Conservation (phyloP, 768 basidiomycete species). For the Lactifluus pinguis region DNA sequence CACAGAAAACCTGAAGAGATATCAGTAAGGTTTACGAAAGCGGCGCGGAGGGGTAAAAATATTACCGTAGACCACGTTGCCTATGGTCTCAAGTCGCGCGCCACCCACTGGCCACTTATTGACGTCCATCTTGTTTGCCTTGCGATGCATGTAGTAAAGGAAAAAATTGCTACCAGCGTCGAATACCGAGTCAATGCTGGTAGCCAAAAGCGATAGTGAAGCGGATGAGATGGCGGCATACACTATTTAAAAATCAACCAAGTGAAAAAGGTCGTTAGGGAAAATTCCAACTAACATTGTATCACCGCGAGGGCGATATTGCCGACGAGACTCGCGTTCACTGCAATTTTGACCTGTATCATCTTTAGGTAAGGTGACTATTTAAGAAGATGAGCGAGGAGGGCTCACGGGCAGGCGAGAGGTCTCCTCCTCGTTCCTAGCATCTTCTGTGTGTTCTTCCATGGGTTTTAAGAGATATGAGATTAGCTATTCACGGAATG, state of each 20-base stretch:
- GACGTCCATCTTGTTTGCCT: conserved; percentile 58
- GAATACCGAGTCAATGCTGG: conserved; percentile 80
- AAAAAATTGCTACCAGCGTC: conserved; percentile 79
- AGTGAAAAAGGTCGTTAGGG: background rate
- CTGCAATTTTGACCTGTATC: conserved; percentile 73
- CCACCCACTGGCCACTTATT: conserved; percentile 93
- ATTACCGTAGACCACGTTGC: conserved; percentile 76
- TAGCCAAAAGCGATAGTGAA: conserved; percentile 83
- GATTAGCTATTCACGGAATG: conserved; percentile 54
- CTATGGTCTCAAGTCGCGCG: conserved; percentile 81
- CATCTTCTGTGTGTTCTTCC: conserved; percentile 82
- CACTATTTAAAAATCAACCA: conserved; percentile 37
- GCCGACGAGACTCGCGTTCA: conserved; percentile 72
- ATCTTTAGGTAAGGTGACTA: background rate
- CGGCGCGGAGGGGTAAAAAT: conserved; percentile 10
- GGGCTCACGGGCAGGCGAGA: conserved; percentile 54
- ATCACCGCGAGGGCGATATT: conserved; percentile 67
- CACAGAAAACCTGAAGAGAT: conserved; percentile 39
- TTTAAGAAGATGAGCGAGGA: background rate
- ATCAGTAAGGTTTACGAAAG: background rate
- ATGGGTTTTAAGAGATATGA: conserved; percentile 82
- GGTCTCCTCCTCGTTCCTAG: conserved; percentile 56
- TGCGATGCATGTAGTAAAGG: conserved; percentile 70
- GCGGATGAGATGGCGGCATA: conserved; percentile 84
- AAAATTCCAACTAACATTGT: conserved; percentile 51